A percentile compares a stretch with the other conserved stretches of the same genome.
These are phyloP conservation scores for Scytalidium sp. DNA, from an alignment of 2,329 filamentous ascomycete species.

Conservation along the genomic window DNA sequence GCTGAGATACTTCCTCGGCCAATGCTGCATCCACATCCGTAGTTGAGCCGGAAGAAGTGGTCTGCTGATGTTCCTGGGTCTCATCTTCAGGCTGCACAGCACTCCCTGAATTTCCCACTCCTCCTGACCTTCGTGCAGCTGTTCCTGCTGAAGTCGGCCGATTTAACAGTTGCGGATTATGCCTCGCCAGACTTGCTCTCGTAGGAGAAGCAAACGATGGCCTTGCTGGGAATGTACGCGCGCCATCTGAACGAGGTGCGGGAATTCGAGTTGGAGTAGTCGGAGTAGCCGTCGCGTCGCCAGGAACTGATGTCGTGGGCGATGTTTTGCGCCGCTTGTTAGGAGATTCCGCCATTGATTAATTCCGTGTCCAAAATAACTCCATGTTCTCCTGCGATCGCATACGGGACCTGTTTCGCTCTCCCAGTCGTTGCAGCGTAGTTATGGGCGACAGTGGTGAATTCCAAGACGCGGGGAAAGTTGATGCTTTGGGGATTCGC, in stretches of 20 bases:
- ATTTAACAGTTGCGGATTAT: constrained; percentile 56
- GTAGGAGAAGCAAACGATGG: constrained; percentile 68
- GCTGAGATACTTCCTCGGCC: not conserved
- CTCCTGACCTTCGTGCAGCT: constrained; percentile 32
- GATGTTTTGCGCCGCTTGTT: constrained; percentile 64
- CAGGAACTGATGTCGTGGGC: constrained; percentile 43
- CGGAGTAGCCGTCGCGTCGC: constrained; percentile 36
- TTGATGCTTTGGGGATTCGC: constrained; percentile 12
- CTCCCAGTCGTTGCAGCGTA: not conserved
- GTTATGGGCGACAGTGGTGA: not conserved
- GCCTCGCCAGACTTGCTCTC: constrained; percentile 58
- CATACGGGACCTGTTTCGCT: not conserved
- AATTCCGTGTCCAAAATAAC: constrained; percentile 1
- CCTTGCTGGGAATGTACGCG: constrained; percentile 31
- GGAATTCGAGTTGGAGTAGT: constrained; percentile 33
- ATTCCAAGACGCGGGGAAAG: not conserved
- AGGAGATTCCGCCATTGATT: constrained; percentile 52
- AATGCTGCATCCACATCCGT: not conserved
- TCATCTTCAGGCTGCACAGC: not conserved
- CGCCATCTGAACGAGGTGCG: constrained; percentile 16
- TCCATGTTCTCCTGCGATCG: constrained; percentile 8
- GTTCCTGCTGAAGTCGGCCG: constrained; percentile 31
- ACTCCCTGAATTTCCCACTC: not conserved
- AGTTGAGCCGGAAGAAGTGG: not conserved
- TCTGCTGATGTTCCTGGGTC: not conserved